Conservation (phyloP, 768 basidiomycete species). For the Termitomyces sp. region DNA sequence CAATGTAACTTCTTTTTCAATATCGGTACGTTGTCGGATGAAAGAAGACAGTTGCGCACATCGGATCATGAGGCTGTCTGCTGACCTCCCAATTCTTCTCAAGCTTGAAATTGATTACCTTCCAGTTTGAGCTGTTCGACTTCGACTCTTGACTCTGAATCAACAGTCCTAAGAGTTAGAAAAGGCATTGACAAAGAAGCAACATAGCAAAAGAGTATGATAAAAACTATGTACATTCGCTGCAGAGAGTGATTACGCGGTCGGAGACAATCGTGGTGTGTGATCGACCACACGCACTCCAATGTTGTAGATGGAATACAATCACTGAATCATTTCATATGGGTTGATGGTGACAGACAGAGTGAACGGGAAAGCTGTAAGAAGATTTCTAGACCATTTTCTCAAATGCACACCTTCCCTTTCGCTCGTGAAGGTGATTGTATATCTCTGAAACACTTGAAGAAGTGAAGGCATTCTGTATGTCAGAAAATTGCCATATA, state of each 20-base stretch:
- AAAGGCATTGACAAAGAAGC: too few species aligned
- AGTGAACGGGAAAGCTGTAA: constrained; percentile 6
- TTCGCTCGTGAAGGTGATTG: constrained; percentile 21
- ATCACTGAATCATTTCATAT: too few species aligned
- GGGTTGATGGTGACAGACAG: constrained; percentile 15
- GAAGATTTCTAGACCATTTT: constrained; percentile 15
- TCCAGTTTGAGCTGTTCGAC: neutral
- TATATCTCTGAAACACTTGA: constrained; percentile 27
- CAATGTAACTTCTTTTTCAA: neutral
- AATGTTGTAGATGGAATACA: neutral
- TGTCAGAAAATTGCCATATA: constrained; percentile 47
- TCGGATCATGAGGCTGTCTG: neutral
- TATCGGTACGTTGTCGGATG: neutral
- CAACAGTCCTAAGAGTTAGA: neutral
- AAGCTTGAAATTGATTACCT: neutral
- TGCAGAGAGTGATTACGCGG: too few species aligned
- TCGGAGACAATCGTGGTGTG: too few species aligned
- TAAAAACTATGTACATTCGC: too few species aligned
- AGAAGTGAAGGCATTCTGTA: constrained; percentile 34
- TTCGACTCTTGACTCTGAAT: neutral
- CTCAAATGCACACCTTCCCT: constrained; percentile 5
- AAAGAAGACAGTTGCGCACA: neutral
- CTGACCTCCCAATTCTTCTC: neutral
- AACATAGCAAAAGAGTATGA: neutral
- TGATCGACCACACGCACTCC: neutral